Base-by-base conservation (phyloP, 148 eudicot genomes). In the Diospyros lotus region DNA sequence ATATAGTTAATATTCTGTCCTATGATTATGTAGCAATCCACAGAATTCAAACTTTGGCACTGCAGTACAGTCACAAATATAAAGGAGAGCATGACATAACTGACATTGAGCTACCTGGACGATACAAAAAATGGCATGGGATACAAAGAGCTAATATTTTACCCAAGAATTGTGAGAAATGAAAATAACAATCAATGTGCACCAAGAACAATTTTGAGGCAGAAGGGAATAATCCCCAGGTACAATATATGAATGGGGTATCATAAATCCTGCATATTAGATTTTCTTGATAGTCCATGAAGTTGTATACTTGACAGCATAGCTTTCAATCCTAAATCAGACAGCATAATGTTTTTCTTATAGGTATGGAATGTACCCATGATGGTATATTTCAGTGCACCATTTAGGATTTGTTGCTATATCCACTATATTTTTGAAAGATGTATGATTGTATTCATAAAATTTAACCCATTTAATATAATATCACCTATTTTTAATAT, bases 21-120 rank as follows among this genome's bases (percentile, higher is more conserved):
- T 28, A 38, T 75, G 61, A 55, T 52, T 48, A 59, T 60, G 43
- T 73, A 73, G 40, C 17, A 15, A 42, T 55, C 61, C 43, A 56
- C 28, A 6, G 28, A 73, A 2, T 15, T 39, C 12, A 28, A 43
- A 72, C 15, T 28, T 50, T 60, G 60, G 56, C 48, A 44, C 43
- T 8, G 14, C 38, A 73, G 44, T 17, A 10, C 64, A 53, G 59
- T 14, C 56, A 41, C 50, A 70, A 41, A 69, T 70, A 42, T 51
- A 53, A 52, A 53, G 6, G 40, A 40, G 45, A 69, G 40, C 28
- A 69, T 12, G 53, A 17, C 58, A 69, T 17, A 44, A 52, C n/a
- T 45, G 52, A 38, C 15, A 40, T 28, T 42, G 17, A 14, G 10
- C 41, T 6, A 53, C 6, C 28, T 8, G 9, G 44, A 4, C 43